These are phyloP conservation scores for Lasiosphaeria ovina DNA, from an alignment of 495 filamentous ascomycete species.

Conservation along the genomic window DNA sequence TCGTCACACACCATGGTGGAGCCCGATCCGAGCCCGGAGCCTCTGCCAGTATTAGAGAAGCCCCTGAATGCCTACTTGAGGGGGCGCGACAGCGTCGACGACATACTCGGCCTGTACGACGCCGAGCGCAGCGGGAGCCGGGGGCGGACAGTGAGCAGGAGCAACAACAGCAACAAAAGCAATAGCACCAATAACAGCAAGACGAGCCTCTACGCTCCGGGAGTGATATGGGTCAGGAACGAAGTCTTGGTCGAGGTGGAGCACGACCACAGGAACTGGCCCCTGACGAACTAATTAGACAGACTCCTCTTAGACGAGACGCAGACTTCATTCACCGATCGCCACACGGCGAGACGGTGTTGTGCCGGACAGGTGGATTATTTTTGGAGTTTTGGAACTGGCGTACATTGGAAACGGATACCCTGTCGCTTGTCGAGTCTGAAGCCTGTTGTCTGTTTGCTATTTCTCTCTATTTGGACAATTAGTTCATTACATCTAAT, in stretches of 20 bases:
- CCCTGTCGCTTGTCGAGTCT: no score
- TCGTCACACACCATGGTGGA: conserved; percentile 28
- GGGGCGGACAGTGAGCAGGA: conserved; percentile 1
- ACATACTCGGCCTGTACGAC: conserved; percentile 32
- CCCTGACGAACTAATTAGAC: conserved; percentile 15
- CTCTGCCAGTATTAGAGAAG: conserved; percentile 3
- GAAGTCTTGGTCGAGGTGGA: conserved; percentile 26
- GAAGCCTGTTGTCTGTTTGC: no score
- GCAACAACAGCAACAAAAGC: neutral
- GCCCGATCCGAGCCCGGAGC: conserved; percentile 11
- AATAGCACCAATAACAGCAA: neutral
- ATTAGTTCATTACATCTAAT: no score
- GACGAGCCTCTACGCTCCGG: conserved; percentile 2
- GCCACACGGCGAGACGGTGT: no score
- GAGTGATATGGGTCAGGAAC: conserved; percentile 33
- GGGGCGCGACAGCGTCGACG: conserved; percentile 27
- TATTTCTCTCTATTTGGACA: no score
- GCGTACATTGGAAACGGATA: no score
- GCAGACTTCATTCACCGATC: no score
- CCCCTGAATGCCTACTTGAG: conserved; percentile 19
- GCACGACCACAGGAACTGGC: conserved; percentile 27
- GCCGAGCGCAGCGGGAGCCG: conserved; percentile 21
- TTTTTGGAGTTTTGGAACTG: no score
- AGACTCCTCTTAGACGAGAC: neutral
- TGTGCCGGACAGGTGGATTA: no score